phyloP scores from a whole-genome alignment of 768 basidiomycete genomes.

The Neoboletus magnificus region DNA sequence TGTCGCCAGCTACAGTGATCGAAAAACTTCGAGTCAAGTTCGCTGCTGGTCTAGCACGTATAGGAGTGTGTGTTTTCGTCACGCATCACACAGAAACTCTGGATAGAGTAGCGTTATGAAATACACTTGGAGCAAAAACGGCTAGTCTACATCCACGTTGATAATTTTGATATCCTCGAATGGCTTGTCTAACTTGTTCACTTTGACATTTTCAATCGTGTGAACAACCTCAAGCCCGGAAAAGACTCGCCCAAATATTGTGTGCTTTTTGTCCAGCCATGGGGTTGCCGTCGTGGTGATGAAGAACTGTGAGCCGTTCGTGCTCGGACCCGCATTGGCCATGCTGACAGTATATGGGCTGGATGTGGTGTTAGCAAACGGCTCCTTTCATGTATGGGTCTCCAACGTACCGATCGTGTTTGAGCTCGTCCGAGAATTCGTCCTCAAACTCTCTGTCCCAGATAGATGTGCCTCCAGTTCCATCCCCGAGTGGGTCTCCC shows the following conservation, averaged over 20 bases:
- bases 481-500: slow-evolving; percentile 92
- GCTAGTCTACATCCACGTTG: slow-evolving; percentile 70
- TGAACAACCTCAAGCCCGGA: slow-evolving; percentile 89
- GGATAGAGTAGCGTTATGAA: slow-evolving; percentile 49
- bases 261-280: slow-evolving; percentile 90
- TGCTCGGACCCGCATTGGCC: slow-evolving; percentile 87
- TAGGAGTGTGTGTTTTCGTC: slow-evolving; percentile 24
- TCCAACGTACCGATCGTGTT: slow-evolving; percentile 75
- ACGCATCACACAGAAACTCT: slow-evolving; percentile 35
- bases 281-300: slow-evolving; percentile 94
- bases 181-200: slow-evolving; percentile 82
- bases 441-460: slow-evolving; percentile 92
- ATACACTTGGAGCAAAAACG: not conserved
- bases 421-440: slow-evolving; percentile 85
- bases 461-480: slow-evolving; percentile 86
- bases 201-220: slow-evolving; percentile 86
- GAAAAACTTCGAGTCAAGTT: slow-evolving; percentile 36
- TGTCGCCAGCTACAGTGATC: slow-evolving; percentile 25
- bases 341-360: slow-evolving; percentile 95
- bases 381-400: not conserved
- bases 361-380: slow-evolving; percentile 4
- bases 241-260: slow-evolving; percentile 87
- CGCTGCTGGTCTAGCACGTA: slow-evolving; percentile 23
- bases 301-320: slow-evolving; percentile 98
- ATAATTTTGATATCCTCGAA: slow-evolving; percentile 92